A percentile compares a stretch with the other conserved stretches of the same genome.
These are phyloP conservation scores for Diaporthe ampelina DNA, from an alignment of 2,329 filamentous ascomycete species.

Conservation along the genomic window DNA sequence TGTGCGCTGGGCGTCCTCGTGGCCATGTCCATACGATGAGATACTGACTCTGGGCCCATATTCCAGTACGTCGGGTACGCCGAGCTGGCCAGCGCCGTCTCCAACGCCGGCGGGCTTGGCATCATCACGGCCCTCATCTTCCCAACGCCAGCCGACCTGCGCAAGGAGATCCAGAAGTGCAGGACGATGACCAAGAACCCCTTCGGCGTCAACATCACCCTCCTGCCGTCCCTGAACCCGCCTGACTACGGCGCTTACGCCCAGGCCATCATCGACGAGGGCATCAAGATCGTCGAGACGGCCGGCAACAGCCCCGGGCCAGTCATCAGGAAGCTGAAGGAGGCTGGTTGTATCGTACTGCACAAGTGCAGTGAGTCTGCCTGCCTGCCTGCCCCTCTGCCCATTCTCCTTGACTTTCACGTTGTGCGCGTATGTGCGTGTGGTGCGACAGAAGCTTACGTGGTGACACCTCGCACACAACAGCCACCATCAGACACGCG, in stretches of 20 bases:
- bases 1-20: neutral
- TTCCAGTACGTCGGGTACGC: conserved; percentile 84
- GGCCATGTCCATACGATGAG: neutral
- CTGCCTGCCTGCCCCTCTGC: conserved; percentile 51
- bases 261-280: conserved; percentile 93
- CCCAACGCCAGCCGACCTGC: conserved; percentile 90
- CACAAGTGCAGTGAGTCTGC: conserved; percentile 88
- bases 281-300: conserved; percentile 86
- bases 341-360: conserved; percentile 81
- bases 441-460: conserved; percentile 11
- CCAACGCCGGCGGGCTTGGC: conserved; percentile 85
- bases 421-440: neutral
- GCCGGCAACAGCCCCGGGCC: conserved; percentile 78
- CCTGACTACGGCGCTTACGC: conserved; percentile 95
- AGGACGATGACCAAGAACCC: conserved; percentile 82
- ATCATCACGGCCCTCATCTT: conserved; percentile 92
- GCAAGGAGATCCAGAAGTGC: conserved; percentile 92
- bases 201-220: conserved; percentile 95
- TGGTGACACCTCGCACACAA: conserved; percentile 11
- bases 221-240: conserved; percentile 89
- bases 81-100: conserved; percentile 81
- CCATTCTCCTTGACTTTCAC: neutral
- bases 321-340: conserved; percentile 90
- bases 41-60: neutral
- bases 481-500: conserved; percentile 85